Percentiles rank a stretch among this genome's conserved stretches.
Conservation (phyloP, 169 alveolate genomes). For the Plasmodium vivax region DNA sequence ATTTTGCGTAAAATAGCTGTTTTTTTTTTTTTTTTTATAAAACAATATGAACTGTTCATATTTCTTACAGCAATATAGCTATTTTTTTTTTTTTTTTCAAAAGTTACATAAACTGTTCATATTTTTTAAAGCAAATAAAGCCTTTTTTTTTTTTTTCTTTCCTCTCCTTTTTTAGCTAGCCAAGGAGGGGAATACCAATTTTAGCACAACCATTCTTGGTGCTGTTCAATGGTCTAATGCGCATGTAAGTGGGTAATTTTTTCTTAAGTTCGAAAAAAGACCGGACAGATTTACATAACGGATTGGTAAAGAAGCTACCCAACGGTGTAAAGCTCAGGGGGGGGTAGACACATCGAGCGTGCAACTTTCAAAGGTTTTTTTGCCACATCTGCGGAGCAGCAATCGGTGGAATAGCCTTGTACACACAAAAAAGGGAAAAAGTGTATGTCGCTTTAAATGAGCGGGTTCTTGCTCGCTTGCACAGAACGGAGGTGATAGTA, state of each 20-base stretch:
- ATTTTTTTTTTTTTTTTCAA: not conserved
- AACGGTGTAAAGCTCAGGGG: not conserved
- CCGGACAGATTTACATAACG: not conserved
- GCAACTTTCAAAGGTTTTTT: not conserved
- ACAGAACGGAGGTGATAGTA: not conserved
- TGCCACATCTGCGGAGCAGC: not conserved
- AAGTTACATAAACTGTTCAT: not conserved
- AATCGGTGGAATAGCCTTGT: not conserved
- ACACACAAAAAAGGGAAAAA: not conserved
- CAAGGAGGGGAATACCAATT: not conserved
- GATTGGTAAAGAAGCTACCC: not conserved
- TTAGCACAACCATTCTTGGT: not conserved
- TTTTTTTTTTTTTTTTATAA: conserved; percentile 17
- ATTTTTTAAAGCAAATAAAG: too few species aligned
- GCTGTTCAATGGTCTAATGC: not conserved
- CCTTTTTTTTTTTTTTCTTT: too few species aligned
- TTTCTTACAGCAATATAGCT: not conserved
- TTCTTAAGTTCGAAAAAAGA: not conserved
- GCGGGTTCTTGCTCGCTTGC: not conserved
- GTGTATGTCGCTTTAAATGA: not conserved
- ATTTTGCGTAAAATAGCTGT: not conserved
- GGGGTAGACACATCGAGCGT: not conserved
- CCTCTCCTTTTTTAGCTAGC: not conserved
- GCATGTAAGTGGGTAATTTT: not conserved
- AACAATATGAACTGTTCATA: conserved; percentile 33